Evolutionary conservation across 2,329 filamentous ascomycete genomes (phyloP).

Genomic region (Magnaporthiopsis rhizophila): DNA sequence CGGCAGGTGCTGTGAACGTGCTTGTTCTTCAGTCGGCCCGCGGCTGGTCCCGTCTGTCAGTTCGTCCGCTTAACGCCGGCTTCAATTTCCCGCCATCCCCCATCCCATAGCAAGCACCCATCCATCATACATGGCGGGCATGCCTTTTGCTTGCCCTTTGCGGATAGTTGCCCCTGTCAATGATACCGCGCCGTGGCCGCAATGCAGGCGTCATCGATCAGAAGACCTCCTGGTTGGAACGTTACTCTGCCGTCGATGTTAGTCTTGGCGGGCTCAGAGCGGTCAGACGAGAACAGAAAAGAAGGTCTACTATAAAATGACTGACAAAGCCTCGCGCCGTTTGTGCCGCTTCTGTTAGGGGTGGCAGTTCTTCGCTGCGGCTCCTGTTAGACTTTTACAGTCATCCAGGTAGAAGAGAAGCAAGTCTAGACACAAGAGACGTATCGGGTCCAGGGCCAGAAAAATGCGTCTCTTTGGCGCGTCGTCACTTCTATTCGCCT

Average conservation of each 20-base stretch:
- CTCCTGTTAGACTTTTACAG: neutral
- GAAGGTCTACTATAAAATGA: neutral
- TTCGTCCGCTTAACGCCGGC: neutral
- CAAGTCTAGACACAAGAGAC: neutral
- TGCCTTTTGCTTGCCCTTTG: neutral
- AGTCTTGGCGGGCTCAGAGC: too few relatives aligned
- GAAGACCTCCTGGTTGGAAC: neutral
- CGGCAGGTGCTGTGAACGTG: neutral
- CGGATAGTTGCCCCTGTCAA: neutral
- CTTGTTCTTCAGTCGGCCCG: neutral
- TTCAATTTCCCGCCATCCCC: neutral
- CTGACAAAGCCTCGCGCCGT: too few relatives aligned
- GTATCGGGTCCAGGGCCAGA: too few relatives aligned
- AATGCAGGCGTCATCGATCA: neutral
- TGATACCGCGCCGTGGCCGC: neutral
- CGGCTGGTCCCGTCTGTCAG: neutral
- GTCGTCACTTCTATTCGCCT: constrained; percentile 18
- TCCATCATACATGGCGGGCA: neutral
- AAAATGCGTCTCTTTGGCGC: constrained; percentile 6
- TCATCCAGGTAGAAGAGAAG: neutral
- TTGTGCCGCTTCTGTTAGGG: neutral
- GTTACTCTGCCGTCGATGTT: neutral
- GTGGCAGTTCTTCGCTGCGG: neutral
- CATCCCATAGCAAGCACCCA: neutral
- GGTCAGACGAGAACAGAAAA: too few relatives aligned